Base-by-base conservation (phyloP, 257 asterid genomes). In the Galeopsis tetrahit region DNA sequence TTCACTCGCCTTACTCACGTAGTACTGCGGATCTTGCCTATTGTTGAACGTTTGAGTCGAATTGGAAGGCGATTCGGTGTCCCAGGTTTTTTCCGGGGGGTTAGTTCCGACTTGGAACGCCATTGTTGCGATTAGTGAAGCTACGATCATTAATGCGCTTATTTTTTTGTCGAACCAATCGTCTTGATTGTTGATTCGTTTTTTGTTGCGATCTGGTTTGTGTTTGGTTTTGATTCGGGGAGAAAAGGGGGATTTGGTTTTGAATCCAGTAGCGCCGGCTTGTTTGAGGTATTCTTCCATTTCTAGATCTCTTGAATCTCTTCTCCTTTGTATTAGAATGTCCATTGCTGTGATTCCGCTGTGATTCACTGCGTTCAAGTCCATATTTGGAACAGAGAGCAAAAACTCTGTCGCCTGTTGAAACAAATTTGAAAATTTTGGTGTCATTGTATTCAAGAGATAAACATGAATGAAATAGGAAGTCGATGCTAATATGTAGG, bases 121-220 rank as follows among this genome's bases (percentile, higher is more conserved):
- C 86, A 81, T 81, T 4, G 86, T 76, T 13, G 88, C 84, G 14
- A 81, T 73, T 0, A 84, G 80, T 9, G 84, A 79, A 0, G 88
- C 88, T 5, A 81, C 88, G 2, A 84, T 72, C 88, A 84, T 84
- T 42, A 83, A 17, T 9, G 80, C 82, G 2, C 80, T 81, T 13
- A 75, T 39, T 75, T 78, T 69, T 28, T 66, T 75, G 10, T 79
- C 81, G 0, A 81, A 62, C 88, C 88, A 80, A 13, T 78, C 83
- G 3, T 28, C 70, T 7, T 58, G 17, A 2, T 62, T 3, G 0
- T 28, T 44, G 43, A 7, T 7, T 2, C 0, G 11, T 6, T 43
- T 69, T 5, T 44, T 28, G 10, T 46, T 39, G 13, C 7, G 63
- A 13, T 59, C 57, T 1, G 32, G 10, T 56, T 42, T 33, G 11